These are phyloP conservation scores for Solanum chacoense DNA, from an alignment of 305 asterid species.

Conservation along the genomic window DNA sequence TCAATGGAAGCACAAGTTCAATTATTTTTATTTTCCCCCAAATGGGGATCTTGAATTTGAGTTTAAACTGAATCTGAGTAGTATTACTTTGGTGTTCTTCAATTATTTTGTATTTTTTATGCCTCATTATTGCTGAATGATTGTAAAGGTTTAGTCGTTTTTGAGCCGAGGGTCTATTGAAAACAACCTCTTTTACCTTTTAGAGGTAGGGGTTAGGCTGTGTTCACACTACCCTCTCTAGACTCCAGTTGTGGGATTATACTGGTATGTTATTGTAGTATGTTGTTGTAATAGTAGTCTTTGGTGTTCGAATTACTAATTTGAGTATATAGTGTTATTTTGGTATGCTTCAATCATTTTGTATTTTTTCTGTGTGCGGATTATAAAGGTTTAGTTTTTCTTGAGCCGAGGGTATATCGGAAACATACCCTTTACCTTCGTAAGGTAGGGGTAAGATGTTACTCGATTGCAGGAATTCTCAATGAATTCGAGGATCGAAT, in stretches of 20 bases:
- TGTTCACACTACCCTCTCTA: not conserved
- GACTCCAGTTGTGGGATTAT: not conserved
- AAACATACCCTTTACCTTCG: not conserved
- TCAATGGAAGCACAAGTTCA: not conserved
- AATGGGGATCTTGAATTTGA: not conserved
- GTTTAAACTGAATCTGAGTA: not conserved
- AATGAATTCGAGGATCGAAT: not conserved
- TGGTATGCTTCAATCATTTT: not conserved
- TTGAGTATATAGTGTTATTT: not conserved
- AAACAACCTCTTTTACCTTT: not conserved
- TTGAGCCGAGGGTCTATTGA: not conserved
- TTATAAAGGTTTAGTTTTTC: not conserved
- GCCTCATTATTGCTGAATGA: not conserved
- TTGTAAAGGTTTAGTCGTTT: not conserved
- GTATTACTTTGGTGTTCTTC: not conserved
- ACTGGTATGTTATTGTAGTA: not conserved
- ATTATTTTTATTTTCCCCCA: not conserved
- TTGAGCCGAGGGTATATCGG: not conserved
- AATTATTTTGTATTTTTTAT: not conserved
- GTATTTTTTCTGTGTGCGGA: not conserved
- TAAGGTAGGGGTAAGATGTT: not conserved
- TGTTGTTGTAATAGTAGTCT: not conserved
- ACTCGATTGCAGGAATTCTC: not conserved
- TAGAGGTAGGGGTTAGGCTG: not conserved
- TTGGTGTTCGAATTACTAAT: not conserved